Percentiles rank a stretch among this genome's conserved stretches.
Evolutionary conservation across 2,329 filamentous ascomycete genomes (phyloP).

Genomic region (Chaetomiaceae sp.): DNA sequence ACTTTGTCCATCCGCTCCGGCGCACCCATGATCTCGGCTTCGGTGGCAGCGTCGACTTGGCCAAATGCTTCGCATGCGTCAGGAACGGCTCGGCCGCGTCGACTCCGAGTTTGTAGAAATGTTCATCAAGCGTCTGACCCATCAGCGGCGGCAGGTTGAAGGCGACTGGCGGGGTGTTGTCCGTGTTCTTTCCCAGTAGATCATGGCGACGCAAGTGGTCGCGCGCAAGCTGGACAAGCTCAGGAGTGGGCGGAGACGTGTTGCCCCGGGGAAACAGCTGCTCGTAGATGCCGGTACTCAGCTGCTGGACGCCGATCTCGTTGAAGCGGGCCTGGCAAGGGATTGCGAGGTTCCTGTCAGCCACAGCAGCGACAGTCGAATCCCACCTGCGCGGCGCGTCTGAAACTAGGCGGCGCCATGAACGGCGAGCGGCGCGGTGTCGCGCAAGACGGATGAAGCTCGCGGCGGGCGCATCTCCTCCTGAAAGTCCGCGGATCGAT

Average conservation of each 20-base stretch:
- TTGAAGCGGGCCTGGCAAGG: constrained; percentile 68
- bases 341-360: constrained; percentile 37
- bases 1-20: constrained; percentile 91
- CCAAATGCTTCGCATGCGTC: constrained; percentile 68
- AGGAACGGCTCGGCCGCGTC: constrained; percentile 86
- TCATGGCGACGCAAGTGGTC: constrained; percentile 84
- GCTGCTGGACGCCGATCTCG: constrained; percentile 89
- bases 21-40: constrained; percentile 68
- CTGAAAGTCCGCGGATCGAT: constrained; percentile 33
- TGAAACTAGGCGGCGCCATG: constrained; percentile 27
- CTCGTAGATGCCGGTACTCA: constrained; percentile 75
- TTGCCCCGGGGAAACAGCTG: constrained; percentile 69
- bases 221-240: constrained; percentile 73
- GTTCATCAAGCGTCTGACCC: constrained; percentile 81
- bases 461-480: constrained; percentile 28
- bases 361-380: constrained; percentile 12
- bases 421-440: constrained; percentile 40
- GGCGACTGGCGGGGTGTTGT: constrained; percentile 67
- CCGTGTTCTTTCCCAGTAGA: constrained; percentile 83
- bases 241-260: constrained; percentile 53
- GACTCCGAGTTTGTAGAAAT: constrained; percentile 83
- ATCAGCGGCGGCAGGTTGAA: constrained; percentile 81
- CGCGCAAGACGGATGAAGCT: constrained; percentile 49
- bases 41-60: constrained; percentile 54
- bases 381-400: constrained; percentile 22